These are phyloP conservation scores for Phaeosphaeriaceae sp. DNA, from an alignment of 2,329 filamentous ascomycete species.

Conservation along the genomic window DNA sequence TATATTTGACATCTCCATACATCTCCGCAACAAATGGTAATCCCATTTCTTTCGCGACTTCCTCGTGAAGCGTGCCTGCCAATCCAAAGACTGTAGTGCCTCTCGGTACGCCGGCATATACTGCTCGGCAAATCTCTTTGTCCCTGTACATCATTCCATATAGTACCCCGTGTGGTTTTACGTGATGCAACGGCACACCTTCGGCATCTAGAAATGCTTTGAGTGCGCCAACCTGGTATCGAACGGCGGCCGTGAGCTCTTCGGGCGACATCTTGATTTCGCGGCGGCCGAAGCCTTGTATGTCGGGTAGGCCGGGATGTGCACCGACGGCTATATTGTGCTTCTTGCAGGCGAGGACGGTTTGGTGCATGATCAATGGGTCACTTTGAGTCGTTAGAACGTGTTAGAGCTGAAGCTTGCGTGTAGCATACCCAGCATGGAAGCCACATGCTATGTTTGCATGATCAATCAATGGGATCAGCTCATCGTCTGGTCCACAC, in stretches of 20 bases:
- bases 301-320: constrained; percentile 71
- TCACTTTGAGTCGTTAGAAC: constrained; percentile 48
- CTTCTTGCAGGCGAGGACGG: constrained; percentile 65
- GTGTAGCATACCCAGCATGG: constrained; percentile 52
- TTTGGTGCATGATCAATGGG: constrained; percentile 70
- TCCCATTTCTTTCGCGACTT: constrained; percentile 61
- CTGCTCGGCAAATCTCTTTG: constrained; percentile 60
- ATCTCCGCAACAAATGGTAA: constrained; percentile 63
- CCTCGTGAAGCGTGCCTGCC: constrained; percentile 63
- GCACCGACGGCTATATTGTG: constrained; percentile 67
- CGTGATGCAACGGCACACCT: constrained; percentile 64
- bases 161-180: constrained; percentile 69
- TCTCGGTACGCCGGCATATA: constrained; percentile 61
- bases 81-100: constrained; percentile 63
- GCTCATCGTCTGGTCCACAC: constrained; percentile 65
- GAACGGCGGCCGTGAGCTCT: constrained; percentile 64
- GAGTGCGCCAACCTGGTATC: constrained; percentile 71
- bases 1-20: constrained; percentile 66
- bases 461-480: constrained; percentile 68
- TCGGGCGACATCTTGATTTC: constrained; percentile 67
- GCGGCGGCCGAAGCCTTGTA: constrained; percentile 70
- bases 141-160: constrained; percentile 66
- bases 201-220: constrained; percentile 67
- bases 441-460: constrained; percentile 70
- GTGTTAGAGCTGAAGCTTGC: no score